Conservation (phyloP, 208 protist genomes). For the Trypanosoma brucei region DNA sequence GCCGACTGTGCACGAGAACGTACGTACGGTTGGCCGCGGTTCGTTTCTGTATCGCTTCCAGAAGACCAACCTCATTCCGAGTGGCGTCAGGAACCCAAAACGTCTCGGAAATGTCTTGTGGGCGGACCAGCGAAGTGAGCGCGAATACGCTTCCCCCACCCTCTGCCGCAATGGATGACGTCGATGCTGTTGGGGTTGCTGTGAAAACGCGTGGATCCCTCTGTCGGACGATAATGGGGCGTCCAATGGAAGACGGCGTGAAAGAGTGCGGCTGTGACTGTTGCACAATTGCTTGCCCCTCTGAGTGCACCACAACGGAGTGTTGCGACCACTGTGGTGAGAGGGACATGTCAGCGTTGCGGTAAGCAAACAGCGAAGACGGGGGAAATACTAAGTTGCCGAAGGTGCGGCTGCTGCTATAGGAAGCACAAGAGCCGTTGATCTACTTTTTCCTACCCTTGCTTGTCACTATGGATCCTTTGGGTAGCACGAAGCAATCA, state of each 20-base stretch:
- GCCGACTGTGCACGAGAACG: slow-evolving; percentile 64
- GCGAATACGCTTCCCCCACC: slow-evolving; percentile 9
- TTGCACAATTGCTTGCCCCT: slow-evolving; percentile 27
- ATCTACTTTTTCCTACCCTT: too few species aligned
- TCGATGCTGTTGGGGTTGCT: background rate
- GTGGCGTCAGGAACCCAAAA: slow-evolving; percentile 67
- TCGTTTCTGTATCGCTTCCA: slow-evolving; percentile 58
- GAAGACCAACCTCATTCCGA: slow-evolving; percentile 55
- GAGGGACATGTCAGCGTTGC: slow-evolving; percentile 35
- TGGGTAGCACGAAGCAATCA: too few species aligned
- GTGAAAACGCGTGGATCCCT: slow-evolving; percentile 36
- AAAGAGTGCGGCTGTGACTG: slow-evolving; percentile 28
- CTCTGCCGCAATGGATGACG: background rate
- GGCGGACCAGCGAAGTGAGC: slow-evolving; percentile 18
- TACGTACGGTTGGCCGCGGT: slow-evolving; percentile 43
- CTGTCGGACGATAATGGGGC: slow-evolving; percentile 57
- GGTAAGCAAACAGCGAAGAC: slow-evolving; percentile 4
- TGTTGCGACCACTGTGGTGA: slow-evolving; percentile 52
- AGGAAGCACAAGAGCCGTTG: too few species aligned
- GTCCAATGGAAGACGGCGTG: slow-evolving; percentile 43
- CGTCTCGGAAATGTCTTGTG: slow-evolving; percentile 40
- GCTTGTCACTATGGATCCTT: too few species aligned
- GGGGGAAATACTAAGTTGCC: background rate
- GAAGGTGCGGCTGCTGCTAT: too few species aligned
- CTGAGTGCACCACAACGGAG: slow-evolving; percentile 55